Conservation (phyloP, 2,329 filamentous ascomycete species). For the Lecanicillium sp. region DNA sequence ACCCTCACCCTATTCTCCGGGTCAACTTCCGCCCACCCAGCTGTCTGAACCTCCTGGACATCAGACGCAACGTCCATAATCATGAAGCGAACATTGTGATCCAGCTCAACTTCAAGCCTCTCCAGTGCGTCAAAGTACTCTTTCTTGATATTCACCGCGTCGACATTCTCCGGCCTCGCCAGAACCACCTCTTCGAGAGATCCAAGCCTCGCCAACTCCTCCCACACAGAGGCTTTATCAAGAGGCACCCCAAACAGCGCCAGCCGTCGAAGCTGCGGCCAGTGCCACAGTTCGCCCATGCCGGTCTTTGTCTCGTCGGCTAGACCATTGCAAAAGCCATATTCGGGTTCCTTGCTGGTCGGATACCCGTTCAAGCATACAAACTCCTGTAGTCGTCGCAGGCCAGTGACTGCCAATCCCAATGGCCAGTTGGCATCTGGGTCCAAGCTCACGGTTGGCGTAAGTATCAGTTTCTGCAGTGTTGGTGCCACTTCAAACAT, state of each 20-base stretch:
- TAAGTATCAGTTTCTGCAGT: conserved; percentile 36
- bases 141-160: conserved; percentile 27
- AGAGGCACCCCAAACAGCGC: conserved; percentile 32
- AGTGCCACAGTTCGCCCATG: conserved; percentile 31
- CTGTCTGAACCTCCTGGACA: conserved; percentile 18
- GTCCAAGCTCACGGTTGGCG: too few relatives aligned
- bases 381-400: conserved; percentile 36
- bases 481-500: conserved; percentile 30
- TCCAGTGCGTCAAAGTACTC: conserved; percentile 28
- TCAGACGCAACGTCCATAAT: conserved; percentile 21
- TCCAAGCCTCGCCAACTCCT: conserved; percentile 26
- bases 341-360: conserved; percentile 8
- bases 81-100: conserved; percentile 16
- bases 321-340: neutral
- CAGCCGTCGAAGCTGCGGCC: conserved; percentile 32
- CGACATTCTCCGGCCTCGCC: conserved; percentile 26
- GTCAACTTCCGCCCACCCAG: conserved; percentile 25
- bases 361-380: conserved; percentile 38
- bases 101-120: conserved; percentile 16
- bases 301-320: neutral
- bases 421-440: too few relatives aligned
- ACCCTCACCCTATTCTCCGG: conserved; percentile 28
- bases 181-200: conserved; percentile 33
- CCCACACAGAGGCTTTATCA: conserved; percentile 30
- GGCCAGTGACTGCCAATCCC: too few relatives aligned